Conservation (phyloP, 495 filamentous ascomycete species). For the Bryoglossum gracile region DNA sequence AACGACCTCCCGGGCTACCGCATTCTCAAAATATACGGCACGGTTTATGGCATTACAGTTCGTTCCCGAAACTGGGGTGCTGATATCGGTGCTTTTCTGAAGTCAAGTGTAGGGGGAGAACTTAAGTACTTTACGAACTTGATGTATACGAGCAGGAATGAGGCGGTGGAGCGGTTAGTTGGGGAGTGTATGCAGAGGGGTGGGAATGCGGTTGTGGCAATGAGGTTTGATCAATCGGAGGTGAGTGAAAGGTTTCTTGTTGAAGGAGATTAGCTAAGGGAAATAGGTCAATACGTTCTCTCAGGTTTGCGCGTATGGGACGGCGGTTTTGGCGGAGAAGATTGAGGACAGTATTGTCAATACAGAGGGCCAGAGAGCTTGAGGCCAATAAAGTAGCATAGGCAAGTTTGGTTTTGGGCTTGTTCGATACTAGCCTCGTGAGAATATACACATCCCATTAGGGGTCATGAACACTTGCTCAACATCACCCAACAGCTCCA, state of each 20-base stretch:
- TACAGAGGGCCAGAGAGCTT: no score
- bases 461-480: no score
- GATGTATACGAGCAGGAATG: conserved; percentile 48
- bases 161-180: conserved; percentile 46
- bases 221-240: conserved; percentile 48
- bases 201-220: conserved; percentile 53
- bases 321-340: conserved; percentile 46
- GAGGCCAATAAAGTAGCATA: no score
- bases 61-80: conserved; percentile 47
- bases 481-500: no score
- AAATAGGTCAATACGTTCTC: conserved; percentile 35
- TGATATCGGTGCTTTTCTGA: conserved; percentile 39
- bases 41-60: conserved; percentile 52
- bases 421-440: no score
- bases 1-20: conserved; percentile 51
- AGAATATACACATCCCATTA: no score
- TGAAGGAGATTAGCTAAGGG: neutral
- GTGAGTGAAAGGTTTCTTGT: conserved; percentile 20
- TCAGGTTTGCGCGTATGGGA: conserved; percentile 55
- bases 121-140: conserved; percentile 49
- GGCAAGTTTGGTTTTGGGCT: no score
- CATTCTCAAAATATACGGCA: conserved; percentile 47
- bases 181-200: conserved; percentile 48
- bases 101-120: conserved; percentile 49
- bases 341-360: no score